Base-by-base conservation (phyloP, 768 basidiomycete species). In the Erythrobasidium yunnanense region DNA sequence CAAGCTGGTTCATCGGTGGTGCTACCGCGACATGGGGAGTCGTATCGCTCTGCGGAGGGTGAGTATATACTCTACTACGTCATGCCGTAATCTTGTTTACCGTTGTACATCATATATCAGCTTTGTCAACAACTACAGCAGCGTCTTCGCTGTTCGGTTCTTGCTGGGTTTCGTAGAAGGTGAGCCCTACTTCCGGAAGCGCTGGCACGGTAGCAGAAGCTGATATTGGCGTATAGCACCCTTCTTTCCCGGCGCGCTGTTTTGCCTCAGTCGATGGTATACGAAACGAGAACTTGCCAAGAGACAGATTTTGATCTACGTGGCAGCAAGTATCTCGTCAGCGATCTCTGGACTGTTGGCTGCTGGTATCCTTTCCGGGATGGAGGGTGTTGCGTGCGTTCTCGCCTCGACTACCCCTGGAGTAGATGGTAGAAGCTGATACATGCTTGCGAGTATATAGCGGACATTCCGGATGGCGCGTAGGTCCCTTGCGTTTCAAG, bases 1-100 rank as follows among this genome's bases (percentile, higher is more conserved):
- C 50, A 11, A 8, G 11, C 8, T 52, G 7, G 11, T 52, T 52
- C 29, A 20, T 52, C 50, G 7, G 11, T 52, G 22, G 11, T 22
- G 22, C 50, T 23, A 23, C 22, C 7, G 7, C 22, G 11, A 11
- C 27, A 8, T 52, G 50, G 50, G 50, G 50, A 13, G 22, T 52
- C 50, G 50, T 52, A 13, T 52, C 50, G 7, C 50, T 52, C 20
- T 52, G 50, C 29, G 50, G 50, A 8, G 50, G 50, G 50, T 52
- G 8, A 52, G 50, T 30, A 13, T 42, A n/a, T 42, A 11, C 11
- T 11, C 38, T n/a, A 11, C 11, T 42, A 42, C 38, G 38, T n/a
- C 11, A 11, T 42, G 38, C 38, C n/a, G 38, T 42, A 11, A 11
- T 42, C n/a, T 42, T n/a, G 50, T 8, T 30, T 25, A 52, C 29